Conservation (phyloP, 345 rosid genomes). For the Aquilaria malaccensis region DNA sequence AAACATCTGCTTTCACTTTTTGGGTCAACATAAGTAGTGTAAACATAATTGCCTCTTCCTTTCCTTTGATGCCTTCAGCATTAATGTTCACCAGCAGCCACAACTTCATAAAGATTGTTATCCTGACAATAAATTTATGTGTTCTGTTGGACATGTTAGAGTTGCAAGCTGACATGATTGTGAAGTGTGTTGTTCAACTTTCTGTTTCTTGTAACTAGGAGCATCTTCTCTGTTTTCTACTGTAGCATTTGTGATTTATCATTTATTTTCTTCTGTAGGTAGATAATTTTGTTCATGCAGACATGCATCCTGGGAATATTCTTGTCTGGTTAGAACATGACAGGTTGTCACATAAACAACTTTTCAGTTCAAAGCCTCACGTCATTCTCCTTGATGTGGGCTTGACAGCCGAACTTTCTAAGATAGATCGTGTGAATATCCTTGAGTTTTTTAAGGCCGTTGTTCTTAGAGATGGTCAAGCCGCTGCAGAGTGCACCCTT, state of each 20-base stretch:
- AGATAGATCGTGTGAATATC: slow-evolving; percentile 49
- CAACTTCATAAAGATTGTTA: no score
- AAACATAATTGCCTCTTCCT: no score
- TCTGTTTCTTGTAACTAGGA: no score
- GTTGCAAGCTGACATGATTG: no score
- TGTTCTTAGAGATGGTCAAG: slow-evolving; percentile 64
- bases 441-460: slow-evolving; percentile 67
- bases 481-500: slow-evolving; percentile 63
- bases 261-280: slow-evolving; percentile 33
- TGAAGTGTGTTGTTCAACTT: no score
- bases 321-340: slow-evolving; percentile 49
- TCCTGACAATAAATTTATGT: no score
- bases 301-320: slow-evolving; percentile 85
- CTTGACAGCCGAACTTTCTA: slow-evolving; percentile 79
- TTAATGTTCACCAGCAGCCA: no score
- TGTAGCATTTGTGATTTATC: neutral
- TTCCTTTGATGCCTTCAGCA: no score
- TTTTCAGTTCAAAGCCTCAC: slow-evolving; percentile 64
- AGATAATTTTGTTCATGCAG: slow-evolving; percentile 79
- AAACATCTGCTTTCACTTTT: no score
- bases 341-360: slow-evolving; percentile 38
- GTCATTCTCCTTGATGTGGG: slow-evolving; percentile 77
- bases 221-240: neutral
- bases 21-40: no score
- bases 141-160: no score